Evolutionary conservation across 129 eudicot species (phyloP).

Genomic region (Flaveria brownii): DNA sequence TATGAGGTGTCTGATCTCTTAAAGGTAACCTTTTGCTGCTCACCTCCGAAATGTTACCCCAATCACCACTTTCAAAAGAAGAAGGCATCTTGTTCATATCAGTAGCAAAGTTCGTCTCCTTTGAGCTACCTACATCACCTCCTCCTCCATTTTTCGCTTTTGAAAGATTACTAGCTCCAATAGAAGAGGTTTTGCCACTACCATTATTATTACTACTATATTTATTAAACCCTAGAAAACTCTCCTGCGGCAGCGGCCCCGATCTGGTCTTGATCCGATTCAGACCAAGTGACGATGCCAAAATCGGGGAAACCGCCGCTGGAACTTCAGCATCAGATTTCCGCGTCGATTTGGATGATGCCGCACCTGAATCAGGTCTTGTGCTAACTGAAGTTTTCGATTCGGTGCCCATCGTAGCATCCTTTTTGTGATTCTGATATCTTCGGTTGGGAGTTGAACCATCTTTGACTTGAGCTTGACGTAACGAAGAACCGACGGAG

Average conservation of each 20-base stretch:
- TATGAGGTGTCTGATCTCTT: background rate
- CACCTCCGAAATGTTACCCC: background rate
- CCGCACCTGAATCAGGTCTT: slow-evolving; percentile 22
- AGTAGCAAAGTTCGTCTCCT: background rate
- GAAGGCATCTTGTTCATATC: background rate
- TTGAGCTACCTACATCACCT: background rate
- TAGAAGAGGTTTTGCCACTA: background rate
- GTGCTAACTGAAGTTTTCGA: slow-evolving; percentile 10
- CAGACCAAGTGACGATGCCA: slow-evolving; percentile 85
- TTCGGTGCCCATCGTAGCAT: slow-evolving; percentile 17
- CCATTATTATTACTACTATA: background rate
- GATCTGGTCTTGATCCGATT: slow-evolving; percentile 98
- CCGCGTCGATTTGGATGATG: slow-evolving; percentile 35
- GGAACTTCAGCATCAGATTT: slow-evolving; percentile 36
- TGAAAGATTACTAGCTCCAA: slow-evolving; percentile 7
- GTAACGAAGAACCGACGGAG: slow-evolving; percentile 28
- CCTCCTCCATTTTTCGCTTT: background rate
- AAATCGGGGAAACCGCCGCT: slow-evolving; percentile 67
- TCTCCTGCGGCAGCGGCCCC: slow-evolving; percentile 95
- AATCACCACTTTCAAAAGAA: background rate
- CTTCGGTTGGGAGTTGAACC: slow-evolving; percentile 22
- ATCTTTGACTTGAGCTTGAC: slow-evolving; percentile 43
- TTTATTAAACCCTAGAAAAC: slow-evolving; percentile 34
- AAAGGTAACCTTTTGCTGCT: background rate
- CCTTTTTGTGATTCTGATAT: slow-evolving; percentile 15